phyloP scores from a whole-genome alignment of 129 eudicot species.

The Artemisia argyi region DNA sequence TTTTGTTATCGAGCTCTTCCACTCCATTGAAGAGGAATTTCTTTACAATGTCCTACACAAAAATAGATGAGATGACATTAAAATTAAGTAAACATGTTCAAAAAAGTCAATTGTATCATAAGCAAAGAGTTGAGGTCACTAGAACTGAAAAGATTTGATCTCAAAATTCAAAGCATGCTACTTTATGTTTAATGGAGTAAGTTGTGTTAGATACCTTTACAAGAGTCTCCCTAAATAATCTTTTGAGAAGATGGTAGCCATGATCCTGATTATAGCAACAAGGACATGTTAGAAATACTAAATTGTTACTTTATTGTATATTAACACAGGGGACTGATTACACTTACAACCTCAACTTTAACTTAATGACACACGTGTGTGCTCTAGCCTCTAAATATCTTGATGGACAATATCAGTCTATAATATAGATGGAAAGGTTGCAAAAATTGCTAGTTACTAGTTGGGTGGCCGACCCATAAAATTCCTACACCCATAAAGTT shows the following conservation, averaged over 20 bases:
- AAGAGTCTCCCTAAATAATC: conserved; percentile 60
- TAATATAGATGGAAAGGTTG: no score
- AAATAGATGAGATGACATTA: not conserved
- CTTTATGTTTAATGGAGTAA: not conserved
- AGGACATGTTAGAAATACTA: conserved; percentile 10
- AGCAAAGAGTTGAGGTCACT: no score
- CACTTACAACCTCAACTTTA: no score
- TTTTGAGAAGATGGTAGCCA: conserved; percentile 69
- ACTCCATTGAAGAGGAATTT: conserved; percentile 78
- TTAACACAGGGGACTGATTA: not conserved
- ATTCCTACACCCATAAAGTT: no score
- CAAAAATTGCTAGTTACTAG: no score
- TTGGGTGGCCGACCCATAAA: no score
- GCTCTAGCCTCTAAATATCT: no score
- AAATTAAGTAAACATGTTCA: not conserved
- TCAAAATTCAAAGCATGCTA: not conserved
- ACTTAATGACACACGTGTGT: no score
- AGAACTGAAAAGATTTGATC: not conserved
- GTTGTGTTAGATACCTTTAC: conserved; percentile 54
- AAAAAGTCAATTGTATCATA: not conserved
- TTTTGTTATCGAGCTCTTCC: conserved; percentile 60
- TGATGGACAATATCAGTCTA: no score
- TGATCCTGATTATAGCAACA: conserved; percentile 71
- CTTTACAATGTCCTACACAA: conserved; percentile 58
- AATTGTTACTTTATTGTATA: no score